These are phyloP conservation scores for Metschnikowia similis DNA, from an alignment of 805 yeast genomes.

Conservation along the genomic window DNA sequence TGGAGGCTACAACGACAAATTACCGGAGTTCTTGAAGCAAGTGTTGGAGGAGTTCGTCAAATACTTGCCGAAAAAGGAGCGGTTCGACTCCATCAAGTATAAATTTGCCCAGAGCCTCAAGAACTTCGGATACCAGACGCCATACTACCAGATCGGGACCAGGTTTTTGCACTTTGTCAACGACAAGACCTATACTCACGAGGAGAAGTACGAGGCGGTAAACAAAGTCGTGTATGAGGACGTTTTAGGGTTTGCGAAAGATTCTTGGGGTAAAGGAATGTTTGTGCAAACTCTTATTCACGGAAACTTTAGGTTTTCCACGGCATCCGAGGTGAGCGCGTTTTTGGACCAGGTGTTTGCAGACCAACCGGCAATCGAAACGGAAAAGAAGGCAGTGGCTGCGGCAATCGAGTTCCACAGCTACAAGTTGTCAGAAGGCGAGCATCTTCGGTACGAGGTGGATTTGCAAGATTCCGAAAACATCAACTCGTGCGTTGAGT, in stretches of 20 bases:
- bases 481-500: constrained; percentile 79
- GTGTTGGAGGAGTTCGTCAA: constrained; percentile 51
- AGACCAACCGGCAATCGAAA: constrained; percentile 18
- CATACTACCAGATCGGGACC: constrained; percentile 72
- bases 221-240: constrained; percentile 43
- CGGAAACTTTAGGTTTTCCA: constrained; percentile 61
- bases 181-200: constrained; percentile 63
- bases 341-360: constrained; percentile 37
- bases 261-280: constrained; percentile 50
- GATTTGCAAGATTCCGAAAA: constrained; percentile 61
- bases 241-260: constrained; percentile 46
- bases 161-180: constrained; percentile 61
- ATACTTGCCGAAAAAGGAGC: constrained; percentile 48
- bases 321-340: constrained; percentile 49
- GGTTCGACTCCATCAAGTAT: constrained; percentile 67
- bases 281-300: constrained; percentile 68
- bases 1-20: constrained; percentile 81
- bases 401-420: constrained; percentile 29
- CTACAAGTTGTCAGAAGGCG: constrained; percentile 36
- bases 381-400: constrained; percentile 5
- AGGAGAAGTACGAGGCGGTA: constrained; percentile 54
- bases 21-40: constrained; percentile 56
- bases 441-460: constrained; percentile 44
- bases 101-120: constrained; percentile 56
- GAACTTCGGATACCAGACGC: constrained; percentile 69